These are phyloP conservation scores for Talaromyces nanjingensis DNA, from an alignment of 495 filamentous ascomycete genomes.

Conservation along the genomic window DNA sequence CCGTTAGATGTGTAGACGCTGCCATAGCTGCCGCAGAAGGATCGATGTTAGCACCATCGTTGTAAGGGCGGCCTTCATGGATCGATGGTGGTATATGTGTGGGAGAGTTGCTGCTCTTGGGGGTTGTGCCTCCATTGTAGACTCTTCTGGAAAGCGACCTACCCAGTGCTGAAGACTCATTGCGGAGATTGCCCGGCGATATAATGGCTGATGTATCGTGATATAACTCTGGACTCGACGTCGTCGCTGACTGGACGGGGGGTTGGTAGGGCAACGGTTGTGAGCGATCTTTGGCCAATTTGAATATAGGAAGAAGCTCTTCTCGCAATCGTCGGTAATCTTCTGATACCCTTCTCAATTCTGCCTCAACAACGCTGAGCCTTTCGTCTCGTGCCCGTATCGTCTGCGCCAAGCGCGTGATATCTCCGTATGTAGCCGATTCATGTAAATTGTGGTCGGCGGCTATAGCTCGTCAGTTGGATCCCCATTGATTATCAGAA, in stretches of 20 bases:
- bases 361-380: conserved; percentile 69
- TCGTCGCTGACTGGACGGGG: conserved; percentile 9
- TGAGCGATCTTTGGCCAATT: conserved; percentile 82
- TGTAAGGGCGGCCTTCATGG: conserved; percentile 46
- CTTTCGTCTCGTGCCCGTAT: conserved; percentile 82
- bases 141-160: conserved; percentile 90
- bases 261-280: conserved; percentile 65
- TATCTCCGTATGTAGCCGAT: conserved; percentile 83
- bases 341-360: conserved; percentile 72
- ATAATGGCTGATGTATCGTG: conserved; percentile 22
- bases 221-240: conserved; percentile 27
- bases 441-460: conserved; percentile 84
- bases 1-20: conserved; percentile 69
- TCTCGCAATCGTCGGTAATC: conserved; percentile 81
- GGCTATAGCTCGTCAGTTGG: conserved; percentile 42
- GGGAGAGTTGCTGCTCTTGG: conserved; percentile 68
- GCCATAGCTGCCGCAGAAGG: conserved; percentile 61
- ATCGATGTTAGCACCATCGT: conserved; percentile 46
- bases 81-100: conserved; percentile 62
- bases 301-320: conserved; percentile 82
- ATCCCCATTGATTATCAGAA: conserved; percentile 3
- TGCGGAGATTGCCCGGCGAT: conserved; percentile 2
- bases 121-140: conserved; percentile 65
- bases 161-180: conserved; percentile 2
- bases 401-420: conserved; percentile 79